These are phyloP conservation scores for Silene noctiflora DNA, from an alignment of 179 eudicot genomes.

Conservation along the genomic window DNA sequence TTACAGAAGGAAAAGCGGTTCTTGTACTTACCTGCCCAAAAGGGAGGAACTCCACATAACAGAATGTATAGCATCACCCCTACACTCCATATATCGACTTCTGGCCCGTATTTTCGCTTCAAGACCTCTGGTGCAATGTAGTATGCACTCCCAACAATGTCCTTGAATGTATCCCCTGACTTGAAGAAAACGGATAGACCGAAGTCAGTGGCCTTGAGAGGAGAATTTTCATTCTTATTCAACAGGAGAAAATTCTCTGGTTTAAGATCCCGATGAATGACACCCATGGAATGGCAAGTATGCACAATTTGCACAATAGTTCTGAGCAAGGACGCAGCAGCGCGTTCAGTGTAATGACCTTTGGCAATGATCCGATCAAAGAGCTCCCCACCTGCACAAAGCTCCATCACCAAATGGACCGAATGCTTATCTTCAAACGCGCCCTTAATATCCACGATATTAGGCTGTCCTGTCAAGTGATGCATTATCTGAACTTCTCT, in stretches of 20 bases:
- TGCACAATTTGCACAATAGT: slow-evolving; percentile 72
- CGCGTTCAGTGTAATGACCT: slow-evolving; percentile 67
- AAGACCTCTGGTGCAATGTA: slow-evolving; percentile 64
- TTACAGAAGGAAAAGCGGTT: background rate
- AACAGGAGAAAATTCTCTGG: slow-evolving; percentile 67
- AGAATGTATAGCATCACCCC: slow-evolving; percentile 58
- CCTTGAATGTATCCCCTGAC: slow-evolving; percentile 52
- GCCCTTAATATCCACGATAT: slow-evolving; percentile 66
- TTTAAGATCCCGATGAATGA: slow-evolving; percentile 72
- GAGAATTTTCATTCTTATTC: slow-evolving; percentile 63
- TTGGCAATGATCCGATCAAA: slow-evolving; percentile 69
- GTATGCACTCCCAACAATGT: slow-evolving; percentile 62
- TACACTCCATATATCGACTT: slow-evolving; percentile 63
- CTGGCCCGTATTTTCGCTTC: slow-evolving; percentile 58
- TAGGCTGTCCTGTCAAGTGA: slow-evolving; percentile 56
- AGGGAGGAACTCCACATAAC: slow-evolving; percentile 68
- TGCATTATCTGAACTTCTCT: slow-evolving; percentile 73
- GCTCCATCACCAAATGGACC: slow-evolving; percentile 70
- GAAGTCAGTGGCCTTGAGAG: slow-evolving; percentile 80
- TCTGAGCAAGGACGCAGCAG: slow-evolving; percentile 61
- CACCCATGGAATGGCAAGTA: slow-evolving; percentile 78
- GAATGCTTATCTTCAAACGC: slow-evolving; percentile 69
- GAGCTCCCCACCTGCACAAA: slow-evolving; percentile 77
- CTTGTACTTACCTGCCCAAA: slow-evolving; percentile 52
- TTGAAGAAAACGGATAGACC: slow-evolving; percentile 73